Percentiles rank a stretch among this genome's conserved stretches.
These are phyloP conservation scores for Grosmannia huntii DNA, from an alignment of 2,329 filamentous ascomycete genomes.

Conservation along the genomic window DNA sequence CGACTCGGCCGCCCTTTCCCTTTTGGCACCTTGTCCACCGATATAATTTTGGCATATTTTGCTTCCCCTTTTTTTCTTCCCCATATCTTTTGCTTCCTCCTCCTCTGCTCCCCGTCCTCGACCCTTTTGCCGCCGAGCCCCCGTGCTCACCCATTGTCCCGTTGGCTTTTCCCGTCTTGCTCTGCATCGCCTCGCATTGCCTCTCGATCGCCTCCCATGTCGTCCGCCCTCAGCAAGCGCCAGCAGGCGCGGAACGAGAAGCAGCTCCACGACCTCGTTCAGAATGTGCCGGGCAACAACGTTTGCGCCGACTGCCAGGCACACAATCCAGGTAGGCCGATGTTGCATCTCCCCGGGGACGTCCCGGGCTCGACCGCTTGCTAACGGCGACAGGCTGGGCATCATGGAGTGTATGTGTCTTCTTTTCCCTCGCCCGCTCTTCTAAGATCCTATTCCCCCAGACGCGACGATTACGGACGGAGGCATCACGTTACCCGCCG, in stretches of 20 bases:
- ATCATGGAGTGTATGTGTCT: conserved; percentile 74
- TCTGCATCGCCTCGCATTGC: neutral
- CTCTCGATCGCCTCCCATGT: conserved; percentile 22
- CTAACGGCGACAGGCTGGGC: conserved; percentile 58
- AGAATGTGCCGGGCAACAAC: conserved; percentile 74
- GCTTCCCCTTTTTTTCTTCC: neutral
- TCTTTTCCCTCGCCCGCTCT: conserved; percentile 2
- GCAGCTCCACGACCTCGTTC: conserved; percentile 77
- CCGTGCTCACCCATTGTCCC: neutral
- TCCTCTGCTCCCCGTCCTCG: neutral
- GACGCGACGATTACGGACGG: neutral
- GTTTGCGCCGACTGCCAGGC: conserved; percentile 86
- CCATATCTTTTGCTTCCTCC: neutral
- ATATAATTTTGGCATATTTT: neutral
- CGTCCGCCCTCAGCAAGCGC: conserved; percentile 74
- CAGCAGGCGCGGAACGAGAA: conserved; percentile 97
- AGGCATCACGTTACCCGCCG: neutral
- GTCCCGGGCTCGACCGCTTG: neutral
- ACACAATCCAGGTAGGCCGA: conserved; percentile 69
- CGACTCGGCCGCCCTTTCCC: neutral
- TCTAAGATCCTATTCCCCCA: neutral
- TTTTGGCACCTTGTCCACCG: neutral
- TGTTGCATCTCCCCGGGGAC: neutral
- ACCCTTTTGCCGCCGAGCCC: neutral
- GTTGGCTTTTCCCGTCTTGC: neutral